A percentile compares a stretch with the other conserved stretches of the same genome.
These are phyloP conservation scores for Camelina sativa DNA, from an alignment of 345 rosid species.

Conservation along the genomic window DNA sequence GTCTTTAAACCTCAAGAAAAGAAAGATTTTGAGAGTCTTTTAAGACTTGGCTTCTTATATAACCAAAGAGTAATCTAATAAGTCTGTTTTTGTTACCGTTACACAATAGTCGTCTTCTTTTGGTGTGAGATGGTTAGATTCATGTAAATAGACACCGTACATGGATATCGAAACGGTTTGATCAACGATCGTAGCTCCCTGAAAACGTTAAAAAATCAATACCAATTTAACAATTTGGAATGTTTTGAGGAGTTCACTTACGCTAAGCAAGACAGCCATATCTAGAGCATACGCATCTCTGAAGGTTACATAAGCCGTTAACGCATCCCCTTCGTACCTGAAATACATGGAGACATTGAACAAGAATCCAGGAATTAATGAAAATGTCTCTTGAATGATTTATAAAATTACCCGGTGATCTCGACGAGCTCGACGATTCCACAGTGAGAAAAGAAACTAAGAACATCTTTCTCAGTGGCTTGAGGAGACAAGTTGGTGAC, in stretches of 20 bases:
- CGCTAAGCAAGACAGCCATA: slow-evolving; percentile 88
- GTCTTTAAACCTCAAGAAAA: slow-evolving; percentile 39
- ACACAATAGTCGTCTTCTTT: slow-evolving; percentile 43
- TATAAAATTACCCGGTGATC: slow-evolving; percentile 68
- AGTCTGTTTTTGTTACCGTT: slow-evolving; percentile 36
- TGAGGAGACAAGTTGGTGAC: slow-evolving; percentile 73
- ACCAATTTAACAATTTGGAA: not conserved
- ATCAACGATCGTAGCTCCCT: slow-evolving; percentile 89
- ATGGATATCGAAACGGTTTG: slow-evolving; percentile 66
- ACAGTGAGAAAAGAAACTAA: slow-evolving; percentile 71
- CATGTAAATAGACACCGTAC: slow-evolving; percentile 63
- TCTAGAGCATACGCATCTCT: slow-evolving; percentile 72
- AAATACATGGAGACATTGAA: slow-evolving; percentile 18
- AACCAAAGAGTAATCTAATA: not conserved
- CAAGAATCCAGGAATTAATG: slow-evolving; percentile 17
- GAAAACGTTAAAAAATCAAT: slow-evolving; percentile 41
- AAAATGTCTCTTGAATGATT: not conserved
- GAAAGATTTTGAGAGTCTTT: slow-evolving; percentile 15
- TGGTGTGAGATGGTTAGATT: slow-evolving; percentile 51
- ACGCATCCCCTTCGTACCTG: slow-evolving; percentile 68
- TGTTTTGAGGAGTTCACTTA: slow-evolving; percentile 42
- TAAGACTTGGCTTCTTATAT: not conserved
- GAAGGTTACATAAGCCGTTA: slow-evolving; percentile 83
- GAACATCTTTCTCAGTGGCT: slow-evolving; percentile 73
- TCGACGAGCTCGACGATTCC: slow-evolving; percentile 72